Conservation (phyloP, 768 basidiomycete species). For the Mycena amicta region DNA sequence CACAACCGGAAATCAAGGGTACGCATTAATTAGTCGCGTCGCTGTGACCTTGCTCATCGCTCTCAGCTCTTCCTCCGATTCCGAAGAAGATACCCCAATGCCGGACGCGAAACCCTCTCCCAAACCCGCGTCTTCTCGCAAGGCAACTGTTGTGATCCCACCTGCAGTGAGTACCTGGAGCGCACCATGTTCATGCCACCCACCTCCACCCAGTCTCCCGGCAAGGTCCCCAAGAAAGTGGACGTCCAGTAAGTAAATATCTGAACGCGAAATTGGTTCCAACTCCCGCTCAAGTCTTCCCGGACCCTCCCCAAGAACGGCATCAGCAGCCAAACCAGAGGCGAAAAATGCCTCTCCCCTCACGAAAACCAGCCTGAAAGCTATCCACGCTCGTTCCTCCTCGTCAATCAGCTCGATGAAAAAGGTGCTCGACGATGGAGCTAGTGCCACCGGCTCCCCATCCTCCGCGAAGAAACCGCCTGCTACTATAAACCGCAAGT, state of each 20-base stretch:
- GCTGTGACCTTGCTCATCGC: neutral
- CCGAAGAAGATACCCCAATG: constrained; percentile 17
- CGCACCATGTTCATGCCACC: neutral
- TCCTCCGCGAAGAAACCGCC: constrained; percentile 20
- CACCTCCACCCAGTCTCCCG: constrained; percentile 14
- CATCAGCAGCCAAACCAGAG: constrained; percentile 8
- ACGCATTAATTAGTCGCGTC: constrained; percentile 14
- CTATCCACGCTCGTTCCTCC: constrained; percentile 19
- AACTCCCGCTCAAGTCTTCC: constrained; percentile 25
- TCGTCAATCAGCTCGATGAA: constrained; percentile 36
- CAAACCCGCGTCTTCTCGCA: constrained; percentile 2
- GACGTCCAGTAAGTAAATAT: constrained; percentile 33
- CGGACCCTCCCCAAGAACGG: constrained; percentile 26
- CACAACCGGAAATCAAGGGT: constrained; percentile 1
- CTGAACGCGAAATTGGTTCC: neutral
- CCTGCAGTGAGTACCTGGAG: constrained; percentile 15
- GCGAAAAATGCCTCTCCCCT: constrained; percentile 13
- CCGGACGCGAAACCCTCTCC: constrained; percentile 9
- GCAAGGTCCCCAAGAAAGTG: constrained; percentile 31
- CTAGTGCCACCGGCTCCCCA: constrained; percentile 21
- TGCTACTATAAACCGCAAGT: constrained; percentile 20
- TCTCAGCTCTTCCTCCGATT: constrained; percentile 6
- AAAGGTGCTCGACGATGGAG: constrained; percentile 17
- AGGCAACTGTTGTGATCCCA: constrained; percentile 5
- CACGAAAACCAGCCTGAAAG: constrained; percentile 17